Conservation (phyloP, 768 basidiomycete species). For the Sporobolomyces pararoseus region DNA sequence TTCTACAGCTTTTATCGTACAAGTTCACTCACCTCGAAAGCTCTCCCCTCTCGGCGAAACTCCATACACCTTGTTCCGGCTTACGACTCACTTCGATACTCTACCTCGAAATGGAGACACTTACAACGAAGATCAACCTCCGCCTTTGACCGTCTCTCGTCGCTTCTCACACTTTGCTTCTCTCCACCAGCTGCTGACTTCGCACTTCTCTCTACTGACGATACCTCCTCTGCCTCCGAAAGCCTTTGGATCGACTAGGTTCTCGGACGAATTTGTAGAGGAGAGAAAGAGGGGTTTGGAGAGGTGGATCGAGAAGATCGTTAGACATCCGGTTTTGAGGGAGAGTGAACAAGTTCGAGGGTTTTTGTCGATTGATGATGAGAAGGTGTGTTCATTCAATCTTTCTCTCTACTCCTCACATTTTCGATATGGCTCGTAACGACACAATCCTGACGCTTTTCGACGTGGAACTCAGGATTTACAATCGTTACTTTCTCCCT, state of each 20-base stretch:
- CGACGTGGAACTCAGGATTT: constrained; percentile 5
- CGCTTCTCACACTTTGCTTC: constrained; percentile 81
- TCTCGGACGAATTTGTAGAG: constrained; percentile 76
- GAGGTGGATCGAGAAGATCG: constrained; percentile 66
- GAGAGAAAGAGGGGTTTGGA: constrained; percentile 75
- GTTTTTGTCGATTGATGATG: constrained; percentile 72
- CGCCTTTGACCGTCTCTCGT: constrained; percentile 67
- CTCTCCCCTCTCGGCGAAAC: constrained; percentile 60
- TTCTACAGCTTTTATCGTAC: constrained; percentile 66
- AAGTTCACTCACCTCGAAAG: constrained; percentile 78
- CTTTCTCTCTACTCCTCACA: too few species aligned
- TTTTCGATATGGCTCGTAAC: too few species aligned
- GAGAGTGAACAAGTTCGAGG: constrained; percentile 74
- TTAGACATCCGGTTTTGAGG: constrained; percentile 70
- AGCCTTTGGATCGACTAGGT: constrained; percentile 68
- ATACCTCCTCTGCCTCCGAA: constrained; percentile 81
- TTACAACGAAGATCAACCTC: constrained; percentile 35
- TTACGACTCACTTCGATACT: constrained; percentile 67
- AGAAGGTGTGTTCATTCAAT: constrained; percentile 59
- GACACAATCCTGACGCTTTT: too few species aligned
- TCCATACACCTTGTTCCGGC: constrained; percentile 68
- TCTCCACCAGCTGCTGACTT: constrained; percentile 66
- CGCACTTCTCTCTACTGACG: constrained; percentile 68
- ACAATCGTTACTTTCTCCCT: neutral
- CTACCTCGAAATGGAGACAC: constrained; percentile 31